Conservation (phyloP, 768 basidiomycete species). For the Serendipita sp. region DNA sequence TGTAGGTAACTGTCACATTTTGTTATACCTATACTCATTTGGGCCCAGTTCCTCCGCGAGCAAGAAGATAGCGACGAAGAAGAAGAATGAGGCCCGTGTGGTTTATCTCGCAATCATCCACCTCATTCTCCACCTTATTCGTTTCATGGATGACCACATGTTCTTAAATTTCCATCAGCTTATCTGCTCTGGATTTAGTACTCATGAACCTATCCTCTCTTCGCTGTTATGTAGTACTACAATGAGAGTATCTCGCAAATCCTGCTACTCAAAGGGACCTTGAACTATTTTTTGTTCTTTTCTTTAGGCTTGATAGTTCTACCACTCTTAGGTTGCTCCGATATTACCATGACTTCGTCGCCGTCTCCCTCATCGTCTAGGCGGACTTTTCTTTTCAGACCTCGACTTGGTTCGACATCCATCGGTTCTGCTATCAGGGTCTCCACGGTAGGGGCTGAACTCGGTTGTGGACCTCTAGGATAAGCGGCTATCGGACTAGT, state of each 20-base stretch:
- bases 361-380: background rate
- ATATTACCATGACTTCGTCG: background rate
- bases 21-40: background rate
- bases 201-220: too few relatives aligned
- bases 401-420: background rate
- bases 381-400: background rate
- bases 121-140: background rate
- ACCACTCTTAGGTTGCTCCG: background rate
- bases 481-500: background rate
- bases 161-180: too few relatives aligned
- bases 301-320: background rate
- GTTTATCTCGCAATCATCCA: background rate
- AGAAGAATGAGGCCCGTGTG: constrained; percentile 33
- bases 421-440: background rate
- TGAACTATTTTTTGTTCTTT: background rate
- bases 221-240: too few relatives aligned
- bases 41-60: constrained; percentile 67
- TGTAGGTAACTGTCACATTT: constrained; percentile 25
- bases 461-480: background rate
- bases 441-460: background rate
- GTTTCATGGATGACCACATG: too few relatives aligned
- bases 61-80: constrained; percentile 56
- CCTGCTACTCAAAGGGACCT: background rate
- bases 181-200: too few relatives aligned
- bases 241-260: too few relatives aligned